Evolutionary conservation across 176 grass and related monocot species (phyloP).

Genomic region (Chrysopogon serrulatus): DNA sequence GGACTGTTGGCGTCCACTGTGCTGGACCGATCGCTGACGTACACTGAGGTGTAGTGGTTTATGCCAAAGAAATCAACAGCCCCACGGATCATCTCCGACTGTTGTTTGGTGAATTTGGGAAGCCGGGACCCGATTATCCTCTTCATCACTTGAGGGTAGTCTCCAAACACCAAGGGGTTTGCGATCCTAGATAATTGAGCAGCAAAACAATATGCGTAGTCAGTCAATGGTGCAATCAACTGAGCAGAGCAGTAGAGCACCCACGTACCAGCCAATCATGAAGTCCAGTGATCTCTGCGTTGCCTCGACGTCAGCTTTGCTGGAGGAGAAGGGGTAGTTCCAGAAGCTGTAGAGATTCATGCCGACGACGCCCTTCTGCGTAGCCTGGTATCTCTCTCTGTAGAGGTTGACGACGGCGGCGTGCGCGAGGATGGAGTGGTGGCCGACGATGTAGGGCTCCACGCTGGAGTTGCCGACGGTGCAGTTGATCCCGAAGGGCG

Average conservation of each 20-base stretch:
- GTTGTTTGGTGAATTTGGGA: slow-evolving; percentile 53
- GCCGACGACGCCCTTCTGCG: slow-evolving; percentile 61
- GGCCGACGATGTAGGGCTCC: slow-evolving; percentile 58
- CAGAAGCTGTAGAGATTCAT: slow-evolving; percentile 75
- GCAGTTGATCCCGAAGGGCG: slow-evolving; percentile 53
- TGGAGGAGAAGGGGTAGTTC: slow-evolving; percentile 50
- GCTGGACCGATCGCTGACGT: slow-evolving; percentile 44
- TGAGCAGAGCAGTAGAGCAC: too few relatives aligned
- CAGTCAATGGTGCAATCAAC: too few relatives aligned
- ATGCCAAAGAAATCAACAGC: slow-evolving; percentile 70
- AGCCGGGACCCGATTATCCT: slow-evolving; percentile 43
- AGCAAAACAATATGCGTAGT: too few relatives aligned
- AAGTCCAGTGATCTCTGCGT: slow-evolving; percentile 60
- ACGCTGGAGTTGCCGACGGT: slow-evolving; percentile 58
- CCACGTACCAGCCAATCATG: slow-evolving; percentile 57
- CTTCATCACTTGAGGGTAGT: slow-evolving; percentile 82
- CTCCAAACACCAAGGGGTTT: slow-evolving; percentile 70
- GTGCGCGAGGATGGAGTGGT: slow-evolving; percentile 61
- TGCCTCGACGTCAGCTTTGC: slow-evolving; percentile 39
- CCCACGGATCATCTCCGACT: slow-evolving; percentile 59
- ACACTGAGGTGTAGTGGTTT: slow-evolving; percentile 73
- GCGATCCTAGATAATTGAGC: too few relatives aligned
- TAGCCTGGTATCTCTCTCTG: slow-evolving; percentile 63
- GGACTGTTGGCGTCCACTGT: neutral
- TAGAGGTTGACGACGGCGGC: slow-evolving; percentile 57